Evolutionary conservation across 2,329 filamentous ascomycete species (phyloP).

Genomic region (Venturia oleaginea): DNA sequence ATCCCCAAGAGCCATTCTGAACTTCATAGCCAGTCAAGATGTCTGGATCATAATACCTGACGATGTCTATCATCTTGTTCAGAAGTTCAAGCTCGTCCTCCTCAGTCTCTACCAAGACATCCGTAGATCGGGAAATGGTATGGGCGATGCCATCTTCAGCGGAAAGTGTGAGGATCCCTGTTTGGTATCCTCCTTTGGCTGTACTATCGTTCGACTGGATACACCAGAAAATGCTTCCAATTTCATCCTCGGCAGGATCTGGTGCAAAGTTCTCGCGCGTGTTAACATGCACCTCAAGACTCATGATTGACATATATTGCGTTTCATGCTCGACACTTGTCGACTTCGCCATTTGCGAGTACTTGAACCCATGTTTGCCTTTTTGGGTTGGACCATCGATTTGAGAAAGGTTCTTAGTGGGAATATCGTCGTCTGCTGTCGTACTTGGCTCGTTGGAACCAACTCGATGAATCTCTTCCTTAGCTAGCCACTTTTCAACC

Average conservation of each 20-base stretch:
- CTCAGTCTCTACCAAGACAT: conserved; percentile 63
- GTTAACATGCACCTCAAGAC: conserved; percentile 85
- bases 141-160: conserved; percentile 49
- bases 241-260: conserved; percentile 82
- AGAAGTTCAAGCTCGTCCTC: conserved; percentile 75
- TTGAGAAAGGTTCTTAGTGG: conserved; percentile 53
- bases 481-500: conserved; percentile 59
- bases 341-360: conserved; percentile 64
- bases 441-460: conserved; percentile 15
- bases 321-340: conserved; percentile 73
- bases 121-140: conserved; percentile 53
- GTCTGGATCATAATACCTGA: conserved; percentile 77
- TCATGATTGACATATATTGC: conserved; percentile 96
- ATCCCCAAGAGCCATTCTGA: conserved; percentile 90
- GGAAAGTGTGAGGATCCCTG: conserved; percentile 67
- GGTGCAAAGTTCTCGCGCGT: conserved; percentile 72
- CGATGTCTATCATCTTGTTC: conserved; percentile 76
- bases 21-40: conserved; percentile 93
- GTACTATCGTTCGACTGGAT: conserved; percentile 65
- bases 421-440: conserved; percentile 8
- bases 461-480: conserved; percentile 18
- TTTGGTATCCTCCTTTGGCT: conserved; percentile 43
- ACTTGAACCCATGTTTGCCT: conserved; percentile 76
- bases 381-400: conserved; percentile 82
- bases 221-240: conserved; percentile 85